Conservation (phyloP, 805 yeast genomes). For the Nakazawaea ishiwadae region DNA sequence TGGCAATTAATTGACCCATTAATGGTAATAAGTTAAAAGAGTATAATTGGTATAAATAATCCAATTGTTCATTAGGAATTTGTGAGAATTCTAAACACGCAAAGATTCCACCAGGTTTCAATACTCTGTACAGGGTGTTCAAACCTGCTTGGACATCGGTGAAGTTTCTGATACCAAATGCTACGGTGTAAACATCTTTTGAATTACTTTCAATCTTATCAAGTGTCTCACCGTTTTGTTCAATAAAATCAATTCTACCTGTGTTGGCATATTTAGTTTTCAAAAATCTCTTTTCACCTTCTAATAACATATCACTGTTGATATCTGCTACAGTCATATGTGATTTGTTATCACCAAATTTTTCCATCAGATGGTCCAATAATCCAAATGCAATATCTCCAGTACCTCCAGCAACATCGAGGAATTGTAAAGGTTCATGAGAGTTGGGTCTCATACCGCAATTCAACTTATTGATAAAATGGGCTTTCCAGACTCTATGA, state of each 20-base stretch:
- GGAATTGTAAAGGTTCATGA: constrained; percentile 70
- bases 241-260: constrained; percentile 72
- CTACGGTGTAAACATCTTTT: constrained; percentile 93
- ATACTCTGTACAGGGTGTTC: constrained; percentile 90
- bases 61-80: constrained; percentile 75
- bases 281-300: constrained; percentile 77
- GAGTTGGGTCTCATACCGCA: constrained; percentile 89
- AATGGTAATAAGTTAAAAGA: constrained; percentile 84
- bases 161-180: constrained; percentile 96
- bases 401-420: constrained; percentile 98
- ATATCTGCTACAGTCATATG: constrained; percentile 93
- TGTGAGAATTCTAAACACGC: constrained; percentile 95
- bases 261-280: constrained; percentile 59
- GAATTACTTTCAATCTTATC: constrained; percentile 82
- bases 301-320: constrained; percentile 92
- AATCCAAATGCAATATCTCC: constrained; percentile 97
- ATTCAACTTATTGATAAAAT: constrained; percentile 80
- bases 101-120: constrained; percentile 96
- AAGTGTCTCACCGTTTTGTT: constrained; percentile 89
- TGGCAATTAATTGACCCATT: constrained; percentile 93
- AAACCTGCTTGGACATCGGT: constrained; percentile 93
- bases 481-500: constrained; percentile 92
- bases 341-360: constrained; percentile 68
- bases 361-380: constrained; percentile 80
- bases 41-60: constrained; percentile 78